Evolutionary conservation across 2,329 filamentous ascomycete species (phyloP).

Genomic region (Colletotrichum orbiculare): DNA sequence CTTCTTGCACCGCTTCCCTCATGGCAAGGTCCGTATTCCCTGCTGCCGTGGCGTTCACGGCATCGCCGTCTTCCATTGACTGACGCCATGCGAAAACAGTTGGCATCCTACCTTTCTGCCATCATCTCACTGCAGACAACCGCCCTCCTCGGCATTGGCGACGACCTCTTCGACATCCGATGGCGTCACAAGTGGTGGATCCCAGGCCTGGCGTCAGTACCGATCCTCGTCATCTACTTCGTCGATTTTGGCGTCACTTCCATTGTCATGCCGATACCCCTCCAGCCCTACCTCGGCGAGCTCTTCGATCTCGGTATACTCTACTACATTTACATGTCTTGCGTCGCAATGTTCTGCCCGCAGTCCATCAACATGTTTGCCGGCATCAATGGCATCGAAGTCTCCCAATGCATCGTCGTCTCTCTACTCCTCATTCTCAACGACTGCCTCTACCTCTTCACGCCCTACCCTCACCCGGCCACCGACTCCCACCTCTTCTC

Average conservation of each 20-base stretch:
- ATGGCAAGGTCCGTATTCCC: conserved; percentile 77
- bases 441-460: conserved; percentile 87
- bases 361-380: conserved; percentile 99
- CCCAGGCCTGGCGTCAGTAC: conserved; percentile 91
- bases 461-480: conserved; percentile 88
- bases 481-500: conserved; percentile 97
- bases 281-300: conserved; percentile 86
- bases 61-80: neutral
- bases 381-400: conserved; percentile 98
- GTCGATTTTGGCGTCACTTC: conserved; percentile 98
- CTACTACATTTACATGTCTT: conserved; percentile 98
- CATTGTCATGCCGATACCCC: conserved; percentile 87
- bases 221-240: conserved; percentile 96
- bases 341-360: conserved; percentile 95
- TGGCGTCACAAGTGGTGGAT: conserved; percentile 99
- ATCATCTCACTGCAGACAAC: conserved; percentile 93
- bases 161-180: conserved; percentile 97
- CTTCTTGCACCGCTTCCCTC: conserved; percentile 90
- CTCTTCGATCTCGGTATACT: conserved; percentile 83
- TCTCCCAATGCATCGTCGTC: conserved; percentile 92
- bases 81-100: conserved; percentile 57
- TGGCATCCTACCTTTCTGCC: conserved; percentile 94
- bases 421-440: conserved; percentile 86
- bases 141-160: conserved; percentile 89
- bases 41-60: neutral